Evolutionary conservation across 1,284 basidiomycete species (phyloP), one percentile per base, ranked within the genome.

Genomic region (Cryptococcus wingfieldii): DNA sequence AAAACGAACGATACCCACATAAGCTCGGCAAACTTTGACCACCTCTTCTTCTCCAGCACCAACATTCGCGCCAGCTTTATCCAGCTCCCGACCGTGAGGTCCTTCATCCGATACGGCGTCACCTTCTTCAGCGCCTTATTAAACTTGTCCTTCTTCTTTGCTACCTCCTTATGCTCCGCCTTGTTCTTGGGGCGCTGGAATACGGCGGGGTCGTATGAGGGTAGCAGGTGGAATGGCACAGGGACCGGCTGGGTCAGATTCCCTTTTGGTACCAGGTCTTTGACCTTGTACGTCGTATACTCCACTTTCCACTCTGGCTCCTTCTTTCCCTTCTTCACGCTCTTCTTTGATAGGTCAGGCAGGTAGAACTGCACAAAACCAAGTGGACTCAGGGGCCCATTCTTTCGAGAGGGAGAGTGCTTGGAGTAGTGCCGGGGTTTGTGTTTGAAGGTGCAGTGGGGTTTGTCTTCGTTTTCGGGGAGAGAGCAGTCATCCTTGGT

Each of bases 51-150:
- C 66, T 84, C 79, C 4, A 67, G 62, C 23, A 83, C 85, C 60
- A 93, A 72, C 66, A 79, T 75, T 62, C 84, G 82, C 57, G 83
- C 90, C 48, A 94, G 79, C 65, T 79, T 79, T 60, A 90, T 77
- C 84, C 89, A 92, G 58, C 85, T 85, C 56, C 80, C 78, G 42
- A 95, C 84, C 55, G 90, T 95, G 79, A 90, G 78, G 72, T 88
- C 88, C 54, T 64, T 70, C 82, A 90, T 78, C 63, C 70, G 77
- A 77, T 87, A 94, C 58, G 86, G 88, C 65, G 83, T 84, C 63
- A 83, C 86, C 74, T 80, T 82, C 64, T 81, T 82, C 76, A 76
- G 44, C 27, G 59, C 62, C 47, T 65, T 58, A 23, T 66, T 53
- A 51, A 71, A 72, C 50, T 59, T 61, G 18, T 50, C 58, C 55